Percentiles rank a stretch among this genome's conserved stretches.
These are phyloP conservation scores for Ramaria sp. DNA, from an alignment of 768 basidiomycete species.

Conservation along the genomic window DNA sequence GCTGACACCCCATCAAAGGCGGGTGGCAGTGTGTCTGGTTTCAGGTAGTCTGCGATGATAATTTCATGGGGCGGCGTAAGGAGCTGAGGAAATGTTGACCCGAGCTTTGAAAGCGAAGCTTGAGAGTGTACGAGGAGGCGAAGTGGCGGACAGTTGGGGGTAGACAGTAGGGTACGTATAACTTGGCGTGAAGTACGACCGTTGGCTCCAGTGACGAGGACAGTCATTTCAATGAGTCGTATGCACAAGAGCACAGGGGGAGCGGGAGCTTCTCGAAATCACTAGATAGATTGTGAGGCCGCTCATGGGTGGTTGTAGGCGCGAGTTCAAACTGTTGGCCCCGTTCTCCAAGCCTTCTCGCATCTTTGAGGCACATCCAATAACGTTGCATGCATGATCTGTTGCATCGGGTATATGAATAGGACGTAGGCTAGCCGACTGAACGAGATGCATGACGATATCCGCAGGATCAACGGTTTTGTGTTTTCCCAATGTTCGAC, in stretches of 20 bases:
- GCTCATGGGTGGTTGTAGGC: not conserved
- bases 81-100: not conserved
- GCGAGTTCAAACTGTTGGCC: not conserved
- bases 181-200: slow-evolving; percentile 1
- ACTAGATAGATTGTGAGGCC: not conserved
- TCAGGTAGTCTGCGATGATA: slow-evolving; percentile 18
- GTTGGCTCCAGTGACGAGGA: not conserved
- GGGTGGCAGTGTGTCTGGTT: slow-evolving; percentile 14
- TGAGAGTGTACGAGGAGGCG: not conserved
- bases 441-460: no score
- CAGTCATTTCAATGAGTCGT: not conserved
- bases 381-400: not conserved
- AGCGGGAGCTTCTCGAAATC: not conserved
- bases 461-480: no score
- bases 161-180: not conserved
- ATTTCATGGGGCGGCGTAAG: slow-evolving; percentile 6
- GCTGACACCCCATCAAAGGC: slow-evolving; percentile 18
- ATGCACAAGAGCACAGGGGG: not conserved
- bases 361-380: not conserved
- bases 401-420: not conserved
- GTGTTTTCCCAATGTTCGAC: not conserved
- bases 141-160: slow-evolving; percentile 1
- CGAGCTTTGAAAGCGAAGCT: not conserved
- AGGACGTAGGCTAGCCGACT: no score
- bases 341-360: not conserved